Conservation (phyloP, 805 yeast species). For the Metschnikowia chrysomelidarum region DNA sequence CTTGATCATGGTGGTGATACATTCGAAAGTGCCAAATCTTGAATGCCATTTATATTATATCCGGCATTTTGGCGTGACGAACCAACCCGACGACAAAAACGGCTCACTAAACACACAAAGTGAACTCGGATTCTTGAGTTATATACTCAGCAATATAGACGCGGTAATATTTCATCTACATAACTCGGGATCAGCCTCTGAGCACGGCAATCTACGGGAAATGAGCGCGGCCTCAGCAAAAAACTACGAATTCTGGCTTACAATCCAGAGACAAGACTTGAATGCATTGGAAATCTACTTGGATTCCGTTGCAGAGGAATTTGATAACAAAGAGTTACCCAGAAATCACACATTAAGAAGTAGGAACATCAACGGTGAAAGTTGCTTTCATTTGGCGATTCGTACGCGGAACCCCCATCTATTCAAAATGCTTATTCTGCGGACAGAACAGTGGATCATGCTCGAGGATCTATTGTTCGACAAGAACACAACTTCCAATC, state of each 20-base stretch:
- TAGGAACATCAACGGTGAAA: constrained; percentile 56
- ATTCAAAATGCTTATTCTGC: constrained; percentile 46
- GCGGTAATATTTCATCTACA: constrained; percentile 69
- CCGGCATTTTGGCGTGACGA: constrained; percentile 50
- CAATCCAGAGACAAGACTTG: constrained; percentile 37
- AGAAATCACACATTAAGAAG: constrained; percentile 24
- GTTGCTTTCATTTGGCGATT: constrained; percentile 64
- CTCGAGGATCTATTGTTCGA: constrained; percentile 70
- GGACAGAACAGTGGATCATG: constrained; percentile 49
- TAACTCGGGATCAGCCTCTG: constrained; percentile 8
- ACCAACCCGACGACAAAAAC: background rate
- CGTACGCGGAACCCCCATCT: constrained; percentile 44
- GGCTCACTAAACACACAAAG: constrained; percentile 1
- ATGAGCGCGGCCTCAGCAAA: constrained; percentile 41
- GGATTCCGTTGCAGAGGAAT: constrained; percentile 9
- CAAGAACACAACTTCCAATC: constrained; percentile 46
- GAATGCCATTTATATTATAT: constrained; percentile 67
- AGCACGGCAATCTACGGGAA: constrained; percentile 31
- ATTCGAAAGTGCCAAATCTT: constrained; percentile 56
- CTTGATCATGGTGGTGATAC: constrained; percentile 65
- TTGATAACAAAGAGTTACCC: constrained; percentile 18
- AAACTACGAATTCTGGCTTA: constrained; percentile 55
- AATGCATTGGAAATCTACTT: constrained; percentile 18
- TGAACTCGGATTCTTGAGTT: constrained; percentile 64
- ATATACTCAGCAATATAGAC: constrained; percentile 79